Conservation (phyloP, 164 flowering plant species). For the Vitis rupestris region DNA sequence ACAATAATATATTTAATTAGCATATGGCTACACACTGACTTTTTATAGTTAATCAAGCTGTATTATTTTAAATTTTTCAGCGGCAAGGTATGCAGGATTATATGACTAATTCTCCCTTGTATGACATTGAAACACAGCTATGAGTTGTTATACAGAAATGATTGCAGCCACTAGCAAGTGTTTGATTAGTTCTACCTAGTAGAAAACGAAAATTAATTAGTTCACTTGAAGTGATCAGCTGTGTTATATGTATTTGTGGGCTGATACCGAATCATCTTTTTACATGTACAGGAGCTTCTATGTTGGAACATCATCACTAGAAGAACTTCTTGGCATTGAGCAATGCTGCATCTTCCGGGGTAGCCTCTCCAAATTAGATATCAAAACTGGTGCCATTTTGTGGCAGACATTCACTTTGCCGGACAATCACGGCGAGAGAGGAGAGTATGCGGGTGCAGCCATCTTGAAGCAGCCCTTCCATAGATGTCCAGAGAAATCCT, state of each 20-base stretch:
- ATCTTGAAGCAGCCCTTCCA: conserved; percentile 43
- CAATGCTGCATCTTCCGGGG: conserved; percentile 44
- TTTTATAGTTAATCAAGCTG: too few species aligned
- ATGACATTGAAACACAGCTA: too few species aligned
- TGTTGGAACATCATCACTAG: conserved; percentile 35
- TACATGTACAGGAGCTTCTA: conserved; percentile 19
- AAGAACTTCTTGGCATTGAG: conserved; percentile 16
- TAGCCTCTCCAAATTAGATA: conserved; percentile 33
- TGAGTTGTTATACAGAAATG: too few species aligned
- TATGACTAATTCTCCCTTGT: too few species aligned
- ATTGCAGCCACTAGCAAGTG: too few species aligned
- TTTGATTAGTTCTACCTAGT: too few species aligned
- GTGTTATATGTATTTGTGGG: neutral
- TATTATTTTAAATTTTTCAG: too few species aligned
- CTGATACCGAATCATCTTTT: too few species aligned
- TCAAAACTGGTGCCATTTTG: conserved; percentile 24
- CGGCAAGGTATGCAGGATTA: too few species aligned
- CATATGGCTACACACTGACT: too few species aligned
- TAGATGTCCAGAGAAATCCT: conserved; percentile 20
- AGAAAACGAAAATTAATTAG: too few species aligned
- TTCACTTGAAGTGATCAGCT: neutral
- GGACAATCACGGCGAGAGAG: conserved; percentile 23
- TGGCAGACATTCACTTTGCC: conserved; percentile 44
- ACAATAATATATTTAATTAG: too few species aligned
- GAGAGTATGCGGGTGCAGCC: conserved; percentile 38